Evolutionary conservation across 257 asterid genomes (phyloP), one percentile per base, ranked within the genome.

Genomic region (Ophiorrhiza pumila): DNA sequence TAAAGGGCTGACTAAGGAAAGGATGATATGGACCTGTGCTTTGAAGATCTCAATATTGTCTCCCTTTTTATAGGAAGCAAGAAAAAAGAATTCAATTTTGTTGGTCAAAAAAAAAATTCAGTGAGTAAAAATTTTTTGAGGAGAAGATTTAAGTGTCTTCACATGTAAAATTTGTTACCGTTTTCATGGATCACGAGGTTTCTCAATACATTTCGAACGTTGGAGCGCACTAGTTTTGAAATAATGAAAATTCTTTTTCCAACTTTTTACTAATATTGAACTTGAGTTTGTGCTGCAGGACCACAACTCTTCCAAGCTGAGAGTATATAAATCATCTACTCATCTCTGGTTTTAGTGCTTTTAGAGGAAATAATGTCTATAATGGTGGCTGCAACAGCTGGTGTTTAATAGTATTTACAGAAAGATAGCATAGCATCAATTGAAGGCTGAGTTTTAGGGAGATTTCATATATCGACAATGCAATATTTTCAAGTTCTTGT

Each of bases 191-290:
- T 87, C 96, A 89, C 97, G 92, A 73, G 95, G 76, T 63, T 71
- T 78, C 79, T 75, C 76, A 81, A 75, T 71, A 64, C 9, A 12
- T 68, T 81, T 75, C 63, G 87, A 86, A 86, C 92, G 89, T 87
- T 91, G 96, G 96, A 89, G 91, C 89, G 97, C 91, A 91, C 83
- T 73, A 74, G 56, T 66, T 87, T 89, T 86, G 80, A 85, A 89
- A 31, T 64, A 42, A 62, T 61, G 45, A 61, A 18, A 61, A 17
- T 7, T 32, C 67, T n/a, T 17, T n/a, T 29, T 14, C 46, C 25
- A 61, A 37, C 46, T 22, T 37, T 37, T 57, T 27, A 37, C 42
- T 25, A 12, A 34, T 25, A 27, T 8, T 56, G 17, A 10, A 11
- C 18, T 23, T 25, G 34, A 25, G 61, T 0, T 56, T 56, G 59